phyloP scores from a whole-genome alignment of 768 basidiomycete genomes.

The Boletus fagicola region DNA sequence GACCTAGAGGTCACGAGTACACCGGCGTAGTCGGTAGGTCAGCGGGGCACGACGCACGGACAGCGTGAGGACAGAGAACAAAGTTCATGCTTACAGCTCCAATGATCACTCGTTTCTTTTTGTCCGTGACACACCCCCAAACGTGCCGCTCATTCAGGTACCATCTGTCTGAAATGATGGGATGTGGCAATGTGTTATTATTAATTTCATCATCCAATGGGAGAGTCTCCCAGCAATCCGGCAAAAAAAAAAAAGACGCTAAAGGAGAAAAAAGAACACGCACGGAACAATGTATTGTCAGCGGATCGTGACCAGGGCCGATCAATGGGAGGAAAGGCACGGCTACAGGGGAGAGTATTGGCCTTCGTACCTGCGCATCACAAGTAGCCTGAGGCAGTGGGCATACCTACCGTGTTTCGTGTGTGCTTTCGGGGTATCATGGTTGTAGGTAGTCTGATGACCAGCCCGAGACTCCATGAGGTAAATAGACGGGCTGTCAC shows the following conservation, averaged over 20 bases:
- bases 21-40: background rate
- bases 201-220: background rate
- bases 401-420: background rate
- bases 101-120: background rate
- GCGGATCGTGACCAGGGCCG: background rate
- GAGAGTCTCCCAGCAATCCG: too few species aligned
- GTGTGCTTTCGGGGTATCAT: background rate
- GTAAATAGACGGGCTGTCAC: too few species aligned
- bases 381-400: background rate
- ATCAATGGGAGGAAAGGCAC: background rate
- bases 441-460: too few species aligned
- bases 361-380: background rate
- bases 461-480: too few species aligned
- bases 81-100: background rate
- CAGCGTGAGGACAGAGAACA: background rate
- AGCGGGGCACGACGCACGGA: background rate
- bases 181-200: background rate
- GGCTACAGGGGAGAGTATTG: background rate
- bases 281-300: background rate
- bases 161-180: background rate
- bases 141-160: background rate
- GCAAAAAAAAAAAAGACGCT: background rate
- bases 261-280: background rate
- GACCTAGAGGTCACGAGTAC: background rate
- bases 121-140: background rate